Base-by-base conservation (phyloP, 2,329 filamentous ascomycete species). In the Elsinoe arachidis region DNA sequence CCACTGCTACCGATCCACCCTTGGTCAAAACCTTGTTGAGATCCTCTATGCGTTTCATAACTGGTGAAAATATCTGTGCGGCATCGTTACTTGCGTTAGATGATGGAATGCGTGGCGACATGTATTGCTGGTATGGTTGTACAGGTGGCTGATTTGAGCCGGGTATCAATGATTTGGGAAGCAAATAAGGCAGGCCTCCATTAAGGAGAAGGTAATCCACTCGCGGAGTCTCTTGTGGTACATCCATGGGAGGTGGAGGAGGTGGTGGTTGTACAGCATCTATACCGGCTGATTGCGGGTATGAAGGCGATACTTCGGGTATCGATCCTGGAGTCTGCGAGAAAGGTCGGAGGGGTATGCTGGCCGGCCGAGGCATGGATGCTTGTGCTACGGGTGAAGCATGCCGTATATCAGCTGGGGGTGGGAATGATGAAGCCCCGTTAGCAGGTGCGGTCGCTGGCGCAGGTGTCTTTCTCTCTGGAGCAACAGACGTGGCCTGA, bases 141-240 rank as follows among this genome's bases (percentile, higher is more conserved):
- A 76, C 80, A 60, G 75, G 80, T 69, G 77, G 80, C 68, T 75
- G 77, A 57, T 55, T 26, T 72, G 78, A 85, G 58, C 82, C 75
- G 43, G 84, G 79, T 6, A 96, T 75, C 55, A 96, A 82, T 59
- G 83, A 83, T 64, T 85, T 88, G 0, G 90, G 84, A 0, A 93
- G 80, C 0, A 83, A 77, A 44, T 86, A 80, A 19, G 83, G 72
- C 15, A 97, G 74, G 0, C 92, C 92, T 38, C 92, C 92, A 69
- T 96, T 86, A 65, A 93, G 89, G 56, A 96, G 79, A 15, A 97
- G 77, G 68, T 97, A 97, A 69, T 97, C 92, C 15, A 97, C 90
- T 60, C 88, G 82, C 0, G 92, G 92, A 11, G 85, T 80, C 39
- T 90, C 84, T 43, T 85, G 78, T 35, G 81, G 78, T 39, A 79